These are phyloP conservation scores for Trapa incisa DNA, from an alignment of 345 rosid genomes.

Conservation along the genomic window DNA sequence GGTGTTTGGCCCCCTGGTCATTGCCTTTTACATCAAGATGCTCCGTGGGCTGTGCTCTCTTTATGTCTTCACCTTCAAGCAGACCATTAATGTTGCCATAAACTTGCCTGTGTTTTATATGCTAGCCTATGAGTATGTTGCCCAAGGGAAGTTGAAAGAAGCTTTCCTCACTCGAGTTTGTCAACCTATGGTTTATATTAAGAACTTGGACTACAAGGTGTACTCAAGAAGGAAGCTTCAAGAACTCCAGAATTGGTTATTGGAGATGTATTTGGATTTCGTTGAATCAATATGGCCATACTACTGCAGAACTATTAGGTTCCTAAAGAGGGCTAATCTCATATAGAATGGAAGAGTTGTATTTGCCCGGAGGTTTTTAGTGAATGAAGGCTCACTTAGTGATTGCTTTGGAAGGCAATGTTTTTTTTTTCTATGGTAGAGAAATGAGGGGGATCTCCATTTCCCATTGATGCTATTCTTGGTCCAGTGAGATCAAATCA, in stretches of 20 bases:
- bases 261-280: conserved; percentile 63
- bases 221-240: conserved; percentile 33
- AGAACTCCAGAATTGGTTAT: conserved; percentile 45
- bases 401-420: not conserved
- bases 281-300: conserved; percentile 85
- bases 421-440: not conserved
- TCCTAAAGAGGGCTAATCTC: conserved; percentile 81
- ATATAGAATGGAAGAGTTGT: conserved; percentile 22
- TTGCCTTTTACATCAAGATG: conserved; percentile 57
- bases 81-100: conserved; percentile 32
- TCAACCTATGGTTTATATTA: conserved; percentile 45
- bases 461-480: conserved; percentile 11
- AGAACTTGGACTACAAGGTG: conserved; percentile 57
- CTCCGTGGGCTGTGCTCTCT: conserved; percentile 48
- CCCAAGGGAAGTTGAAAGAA: conserved; percentile 55
- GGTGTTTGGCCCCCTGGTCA: conserved; percentile 62
- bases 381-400: conserved; percentile 3
- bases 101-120: conserved; percentile 43
- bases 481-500: conserved; percentile 6
- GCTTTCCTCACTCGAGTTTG: conserved; percentile 27
- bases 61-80: conserved; percentile 65
- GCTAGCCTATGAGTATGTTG: conserved; percentile 35
- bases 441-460: not conserved
- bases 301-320: conserved; percentile 89
- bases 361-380: conserved; percentile 6